These are phyloP conservation scores for Didymella lethalis DNA, from an alignment of 2,329 filamentous ascomycete genomes.

Conservation along the genomic window DNA sequence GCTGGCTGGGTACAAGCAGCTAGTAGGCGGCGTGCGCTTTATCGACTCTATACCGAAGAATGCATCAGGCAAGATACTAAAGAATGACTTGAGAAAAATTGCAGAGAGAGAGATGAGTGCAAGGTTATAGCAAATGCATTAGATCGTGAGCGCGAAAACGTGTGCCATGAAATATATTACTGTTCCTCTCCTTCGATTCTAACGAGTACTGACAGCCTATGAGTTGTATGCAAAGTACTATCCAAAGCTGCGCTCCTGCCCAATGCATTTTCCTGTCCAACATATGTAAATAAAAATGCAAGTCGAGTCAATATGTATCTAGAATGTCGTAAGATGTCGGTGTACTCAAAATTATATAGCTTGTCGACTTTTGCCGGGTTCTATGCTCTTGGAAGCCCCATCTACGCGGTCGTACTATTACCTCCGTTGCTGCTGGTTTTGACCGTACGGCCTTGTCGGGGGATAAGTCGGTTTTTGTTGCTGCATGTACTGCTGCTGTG, in stretches of 20 bases:
- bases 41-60: slow-evolving; percentile 45
- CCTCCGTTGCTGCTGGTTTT: slow-evolving; percentile 30
- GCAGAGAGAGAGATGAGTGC: slow-evolving; percentile 34
- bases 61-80: slow-evolving; percentile 47
- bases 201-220: not conserved
- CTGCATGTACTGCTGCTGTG: slow-evolving; percentile 15
- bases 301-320: slow-evolving; percentile 13
- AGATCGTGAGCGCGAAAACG: not conserved
- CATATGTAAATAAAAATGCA: slow-evolving; percentile 9
- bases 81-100: slow-evolving; percentile 37
- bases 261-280: slow-evolving; percentile 11
- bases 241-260: slow-evolving; percentile 7
- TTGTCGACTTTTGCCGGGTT: not conserved
- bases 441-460: slow-evolving; percentile 42
- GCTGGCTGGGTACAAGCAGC: slow-evolving; percentile 51
- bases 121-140: slow-evolving; percentile 29
- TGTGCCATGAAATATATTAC: slow-evolving; percentile 6
- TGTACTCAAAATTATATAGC: slow-evolving; percentile 3
- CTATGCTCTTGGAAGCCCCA: slow-evolving; percentile 8
- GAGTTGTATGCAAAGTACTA: slow-evolving; percentile 9
- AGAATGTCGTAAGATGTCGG: slow-evolving; percentile 9
- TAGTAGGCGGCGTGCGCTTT: slow-evolving; percentile 42
- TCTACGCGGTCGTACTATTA: slow-evolving; percentile 14
- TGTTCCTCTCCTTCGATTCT: not conserved
- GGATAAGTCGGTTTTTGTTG: slow-evolving; percentile 32